Conservation (phyloP, 306 rosid genomes). For the Hippophae gyantsensis region DNA sequence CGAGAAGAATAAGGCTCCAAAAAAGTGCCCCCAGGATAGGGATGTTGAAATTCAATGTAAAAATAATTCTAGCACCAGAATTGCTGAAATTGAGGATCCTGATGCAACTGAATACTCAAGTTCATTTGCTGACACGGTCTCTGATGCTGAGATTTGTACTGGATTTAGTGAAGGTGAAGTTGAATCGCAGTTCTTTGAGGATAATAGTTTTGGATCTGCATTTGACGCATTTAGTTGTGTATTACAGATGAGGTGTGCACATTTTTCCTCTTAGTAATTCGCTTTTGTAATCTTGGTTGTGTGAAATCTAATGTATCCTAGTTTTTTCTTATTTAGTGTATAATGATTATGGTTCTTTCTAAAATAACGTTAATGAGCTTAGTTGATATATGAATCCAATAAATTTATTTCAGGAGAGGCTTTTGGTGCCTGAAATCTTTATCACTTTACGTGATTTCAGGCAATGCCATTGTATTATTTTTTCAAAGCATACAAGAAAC, state of each 20-base stretch:
- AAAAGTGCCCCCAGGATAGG: constrained; percentile 30
- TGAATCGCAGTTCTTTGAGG: constrained; percentile 53
- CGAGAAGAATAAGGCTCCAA: constrained; percentile 24
- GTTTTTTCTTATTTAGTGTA: too few relatives aligned
- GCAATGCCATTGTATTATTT: too few relatives aligned
- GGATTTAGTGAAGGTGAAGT: constrained; percentile 70
- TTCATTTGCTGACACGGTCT: constrained; percentile 58
- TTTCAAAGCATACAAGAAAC: too few relatives aligned
- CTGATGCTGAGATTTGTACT: constrained; percentile 43
- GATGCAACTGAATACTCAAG: constrained; percentile 88
- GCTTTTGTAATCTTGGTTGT: too few relatives aligned
- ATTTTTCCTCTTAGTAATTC: neutral
- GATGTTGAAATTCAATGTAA: constrained; percentile 54
- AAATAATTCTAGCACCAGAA: constrained; percentile 32
- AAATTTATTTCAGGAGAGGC: too few relatives aligned
- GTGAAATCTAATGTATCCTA: too few relatives aligned
- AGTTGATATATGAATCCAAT: too few relatives aligned
- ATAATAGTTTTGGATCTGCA: constrained; percentile 31
- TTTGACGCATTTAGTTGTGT: constrained; percentile 34
- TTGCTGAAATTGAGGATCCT: constrained; percentile 50
- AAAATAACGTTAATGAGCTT: too few relatives aligned
- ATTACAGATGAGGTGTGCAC: constrained; percentile 46
- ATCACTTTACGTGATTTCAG: too few relatives aligned
- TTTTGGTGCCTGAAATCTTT: too few relatives aligned
- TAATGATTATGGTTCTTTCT: too few relatives aligned